Evolutionary conservation across 257 asterid genomes (phyloP).

Genomic region (Scutellaria barbata): DNA sequence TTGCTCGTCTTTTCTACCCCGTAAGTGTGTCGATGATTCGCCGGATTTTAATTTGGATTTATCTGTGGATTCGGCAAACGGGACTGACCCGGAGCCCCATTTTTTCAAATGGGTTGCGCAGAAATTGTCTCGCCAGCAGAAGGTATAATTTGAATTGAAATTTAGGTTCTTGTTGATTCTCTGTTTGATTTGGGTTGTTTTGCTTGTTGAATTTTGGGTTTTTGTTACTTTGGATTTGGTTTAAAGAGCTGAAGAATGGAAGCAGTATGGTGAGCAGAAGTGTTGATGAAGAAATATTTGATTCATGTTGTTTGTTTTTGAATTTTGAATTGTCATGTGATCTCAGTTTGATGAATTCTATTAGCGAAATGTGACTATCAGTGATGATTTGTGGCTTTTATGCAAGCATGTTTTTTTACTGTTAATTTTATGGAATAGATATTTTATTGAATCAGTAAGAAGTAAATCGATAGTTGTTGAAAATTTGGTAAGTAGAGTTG

Average conservation of each 20-base stretch:
- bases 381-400: neutral
- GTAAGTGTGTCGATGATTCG: slow-evolving; percentile 20
- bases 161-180: neutral
- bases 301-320: neutral
- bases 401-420: neutral
- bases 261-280: slow-evolving; percentile 5
- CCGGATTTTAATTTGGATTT: slow-evolving; percentile 31
- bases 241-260: neutral
- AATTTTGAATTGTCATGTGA: neutral
- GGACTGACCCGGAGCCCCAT: slow-evolving; percentile 44
- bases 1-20: slow-evolving; percentile 34
- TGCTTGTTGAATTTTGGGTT: slow-evolving; percentile 12
- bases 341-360: neutral
- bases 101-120: slow-evolving; percentile 41
- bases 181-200: slow-evolving; percentile 4
- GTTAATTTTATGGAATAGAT: neutral
- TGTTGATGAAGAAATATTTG: neutral
- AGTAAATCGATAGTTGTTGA: slow-evolving; percentile 6
- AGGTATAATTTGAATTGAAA: slow-evolving; percentile 43
- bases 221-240: neutral
- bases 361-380: neutral
- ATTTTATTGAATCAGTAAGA: neutral
- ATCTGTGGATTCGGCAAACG: slow-evolving; percentile 44
- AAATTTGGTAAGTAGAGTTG: neutral
- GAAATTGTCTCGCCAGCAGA: slow-evolving; percentile 40